Conservation (phyloP, 768 basidiomycete species). For the Suillus weaverae region DNA sequence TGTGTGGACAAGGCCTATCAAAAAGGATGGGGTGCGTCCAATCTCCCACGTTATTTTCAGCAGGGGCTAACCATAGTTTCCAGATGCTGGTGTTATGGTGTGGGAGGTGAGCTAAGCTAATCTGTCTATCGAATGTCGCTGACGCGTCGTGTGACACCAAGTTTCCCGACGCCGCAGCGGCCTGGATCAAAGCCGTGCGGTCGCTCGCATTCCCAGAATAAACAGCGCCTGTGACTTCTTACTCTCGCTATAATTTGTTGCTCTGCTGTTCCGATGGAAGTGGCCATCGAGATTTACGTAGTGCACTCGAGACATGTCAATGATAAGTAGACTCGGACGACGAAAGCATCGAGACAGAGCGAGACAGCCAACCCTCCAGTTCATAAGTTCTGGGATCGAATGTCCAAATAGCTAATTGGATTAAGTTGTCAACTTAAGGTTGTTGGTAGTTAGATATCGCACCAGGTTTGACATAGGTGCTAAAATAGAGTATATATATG, state of each 20-base stretch:
- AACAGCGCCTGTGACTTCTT: slow-evolving; percentile 1
- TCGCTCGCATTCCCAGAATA: slow-evolving; percentile 36
- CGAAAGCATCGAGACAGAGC: background rate
- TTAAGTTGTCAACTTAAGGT: background rate
- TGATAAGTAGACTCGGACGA: background rate
- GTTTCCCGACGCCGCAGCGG: slow-evolving; percentile 42
- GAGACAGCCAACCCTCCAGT: slow-evolving; percentile 36
- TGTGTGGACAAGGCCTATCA: slow-evolving; percentile 61
- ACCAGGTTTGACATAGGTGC: background rate
- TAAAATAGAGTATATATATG: background rate
- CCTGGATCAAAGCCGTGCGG: slow-evolving; percentile 43
- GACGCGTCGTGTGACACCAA: slow-evolving; percentile 10
- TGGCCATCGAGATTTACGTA: slow-evolving; percentile 48
- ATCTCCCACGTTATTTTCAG: background rate
- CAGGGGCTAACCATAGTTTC: background rate
- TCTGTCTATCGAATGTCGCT: background rate
- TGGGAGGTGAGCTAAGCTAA: slow-evolving; percentile 22
- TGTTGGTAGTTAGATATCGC: background rate
- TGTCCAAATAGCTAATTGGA: slow-evolving; percentile 40
- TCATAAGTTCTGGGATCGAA: slow-evolving; percentile 38
- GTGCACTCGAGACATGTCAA: slow-evolving; percentile 34
- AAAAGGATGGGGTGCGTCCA: slow-evolving; percentile 63
- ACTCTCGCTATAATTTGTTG: background rate
- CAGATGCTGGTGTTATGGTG: slow-evolving; percentile 16
- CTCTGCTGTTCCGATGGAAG: background rate